phyloP scores from a whole-genome alignment of 164 flowering plant species.

The Aristolochia fimbriata region DNA sequence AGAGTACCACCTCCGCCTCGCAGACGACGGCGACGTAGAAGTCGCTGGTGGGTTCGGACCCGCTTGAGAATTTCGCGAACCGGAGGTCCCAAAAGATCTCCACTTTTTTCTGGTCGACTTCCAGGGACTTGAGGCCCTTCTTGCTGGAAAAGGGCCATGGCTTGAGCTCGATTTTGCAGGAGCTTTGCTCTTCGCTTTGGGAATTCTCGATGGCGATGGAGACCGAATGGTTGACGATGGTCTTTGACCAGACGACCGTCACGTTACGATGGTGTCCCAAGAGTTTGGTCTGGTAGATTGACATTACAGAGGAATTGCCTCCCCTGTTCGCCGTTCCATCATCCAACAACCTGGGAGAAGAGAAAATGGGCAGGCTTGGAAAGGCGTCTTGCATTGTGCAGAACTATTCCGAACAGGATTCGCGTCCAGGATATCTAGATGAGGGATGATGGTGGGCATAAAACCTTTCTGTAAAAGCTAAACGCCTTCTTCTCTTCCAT shows the following conservation, averaged over 20 bases:
- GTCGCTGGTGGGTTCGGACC: slow-evolving; percentile 66
- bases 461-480: too few species aligned
- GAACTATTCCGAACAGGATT: too few species aligned
- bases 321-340: slow-evolving; percentile 6
- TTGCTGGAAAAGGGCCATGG: slow-evolving; percentile 95
- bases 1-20: slow-evolving; percentile 62
- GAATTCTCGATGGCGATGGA: slow-evolving; percentile 26
- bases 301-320: slow-evolving; percentile 28
- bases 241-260: slow-evolving; percentile 42
- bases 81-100: slow-evolving; percentile 84
- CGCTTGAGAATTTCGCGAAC: slow-evolving; percentile 49
- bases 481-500: too few species aligned
- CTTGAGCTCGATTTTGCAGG: slow-evolving; percentile 77
- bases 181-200: slow-evolving; percentile 21
- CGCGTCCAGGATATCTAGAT: too few species aligned
- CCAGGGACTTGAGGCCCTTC: slow-evolving; percentile 67
- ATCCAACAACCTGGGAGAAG: too few species aligned
- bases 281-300: slow-evolving; percentile 31
- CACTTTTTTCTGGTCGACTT: slow-evolving; percentile 38
- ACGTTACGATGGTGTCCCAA: slow-evolving; percentile 21
- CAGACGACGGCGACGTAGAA: slow-evolving; percentile 69
- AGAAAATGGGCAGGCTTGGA: too few species aligned
- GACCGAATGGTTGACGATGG: slow-evolving; percentile 27
- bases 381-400: too few species aligned
- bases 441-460: too few species aligned